These are phyloP conservation scores for Cordia subcordata DNA, from an alignment of 257 asterid genomes.

Conservation along the genomic window DNA sequence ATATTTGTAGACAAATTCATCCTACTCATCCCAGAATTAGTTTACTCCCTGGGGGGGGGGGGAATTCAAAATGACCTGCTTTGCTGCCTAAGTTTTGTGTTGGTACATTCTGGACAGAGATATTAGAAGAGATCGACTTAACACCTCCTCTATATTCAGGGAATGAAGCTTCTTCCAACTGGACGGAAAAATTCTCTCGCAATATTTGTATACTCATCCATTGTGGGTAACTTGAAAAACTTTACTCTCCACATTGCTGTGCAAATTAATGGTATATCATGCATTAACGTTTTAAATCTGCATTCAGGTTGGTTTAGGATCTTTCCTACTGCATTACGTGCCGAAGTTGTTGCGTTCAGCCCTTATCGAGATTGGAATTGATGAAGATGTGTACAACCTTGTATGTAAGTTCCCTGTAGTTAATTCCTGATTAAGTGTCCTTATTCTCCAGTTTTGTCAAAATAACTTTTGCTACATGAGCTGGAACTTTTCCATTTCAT, in stretches of 20 bases:
- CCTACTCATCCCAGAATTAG: no score
- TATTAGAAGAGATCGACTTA: no score
- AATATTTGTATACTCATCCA: conserved; percentile 63
- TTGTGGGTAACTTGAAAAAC: conserved; percentile 47
- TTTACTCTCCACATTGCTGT: conserved; percentile 2
- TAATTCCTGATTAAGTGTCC: conserved; percentile 8
- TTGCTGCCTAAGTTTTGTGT: no score
- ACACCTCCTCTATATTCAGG: conserved; percentile 34
- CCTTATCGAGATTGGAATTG: conserved; percentile 59
- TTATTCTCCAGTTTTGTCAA: conserved; percentile 12
- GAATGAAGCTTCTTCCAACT: conserved; percentile 96
- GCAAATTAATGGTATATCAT: conserved; percentile 1
- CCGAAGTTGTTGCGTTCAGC: conserved; percentile 47
- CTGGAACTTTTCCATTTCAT: conserved; percentile 6
- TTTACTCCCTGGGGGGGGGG: no score
- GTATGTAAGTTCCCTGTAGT: conserved; percentile 76
- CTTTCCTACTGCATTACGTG: conserved; percentile 56
- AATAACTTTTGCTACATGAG: conserved; percentile 2
- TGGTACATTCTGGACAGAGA: no score
- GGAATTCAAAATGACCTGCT: no score
- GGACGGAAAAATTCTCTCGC: conserved; percentile 76
- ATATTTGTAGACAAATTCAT: no score
- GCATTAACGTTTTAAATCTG: conserved; percentile 4
- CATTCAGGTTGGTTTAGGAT: conserved; percentile 77
- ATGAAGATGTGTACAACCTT: conserved; percentile 86